These are phyloP conservation scores for Boeremia exigua DNA, from an alignment of 2,329 filamentous ascomycete genomes.

Conservation along the genomic window DNA sequence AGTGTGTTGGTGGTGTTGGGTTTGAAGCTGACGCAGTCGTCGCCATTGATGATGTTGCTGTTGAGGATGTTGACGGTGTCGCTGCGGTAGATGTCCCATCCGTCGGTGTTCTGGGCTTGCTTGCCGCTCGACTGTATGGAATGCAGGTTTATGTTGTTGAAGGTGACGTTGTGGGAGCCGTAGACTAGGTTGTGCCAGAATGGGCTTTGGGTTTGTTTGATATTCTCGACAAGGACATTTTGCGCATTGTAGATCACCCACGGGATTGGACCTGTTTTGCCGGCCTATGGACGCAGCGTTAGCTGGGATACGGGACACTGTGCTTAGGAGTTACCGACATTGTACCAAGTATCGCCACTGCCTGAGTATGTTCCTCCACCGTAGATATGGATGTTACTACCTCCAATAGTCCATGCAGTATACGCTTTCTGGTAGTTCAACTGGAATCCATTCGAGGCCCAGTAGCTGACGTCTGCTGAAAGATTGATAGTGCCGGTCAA, in stretches of 20 bases:
- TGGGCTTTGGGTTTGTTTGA: conserved; percentile 66
- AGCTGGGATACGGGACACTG: conserved; percentile 62
- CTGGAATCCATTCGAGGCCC: conserved; percentile 68
- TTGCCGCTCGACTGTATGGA: conserved; percentile 60
- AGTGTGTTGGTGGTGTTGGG: conserved; percentile 73
- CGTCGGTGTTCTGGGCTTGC: conserved; percentile 70
- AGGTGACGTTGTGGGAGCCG: conserved; percentile 68
- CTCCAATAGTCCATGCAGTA: conserved; percentile 71
- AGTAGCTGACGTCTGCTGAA: conserved; percentile 70
- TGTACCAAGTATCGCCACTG: conserved; percentile 71
- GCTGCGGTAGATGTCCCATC: conserved; percentile 67
- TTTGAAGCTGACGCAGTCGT: conserved; percentile 78
- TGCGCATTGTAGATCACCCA: conserved; percentile 33
- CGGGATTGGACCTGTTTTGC: conserved; percentile 1
- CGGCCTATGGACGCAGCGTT: conserved; percentile 48
- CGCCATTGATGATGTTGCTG: conserved; percentile 67
- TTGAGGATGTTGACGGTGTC: conserved; percentile 70
- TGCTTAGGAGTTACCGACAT: conserved; percentile 64
- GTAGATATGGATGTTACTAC: conserved; percentile 70
- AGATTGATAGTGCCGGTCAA: conserved; percentile 67
- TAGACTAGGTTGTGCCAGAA: conserved; percentile 71
- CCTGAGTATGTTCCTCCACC: conserved; percentile 70
- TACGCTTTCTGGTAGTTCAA: conserved; percentile 70
- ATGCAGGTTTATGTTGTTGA: conserved; percentile 66
- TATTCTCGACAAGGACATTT: conserved; percentile 63